Percentiles rank a stretch among this genome's conserved stretches.
Conservation (phyloP, 192 early-diverging fungal species). For the Thamnidium elegans region DNA sequence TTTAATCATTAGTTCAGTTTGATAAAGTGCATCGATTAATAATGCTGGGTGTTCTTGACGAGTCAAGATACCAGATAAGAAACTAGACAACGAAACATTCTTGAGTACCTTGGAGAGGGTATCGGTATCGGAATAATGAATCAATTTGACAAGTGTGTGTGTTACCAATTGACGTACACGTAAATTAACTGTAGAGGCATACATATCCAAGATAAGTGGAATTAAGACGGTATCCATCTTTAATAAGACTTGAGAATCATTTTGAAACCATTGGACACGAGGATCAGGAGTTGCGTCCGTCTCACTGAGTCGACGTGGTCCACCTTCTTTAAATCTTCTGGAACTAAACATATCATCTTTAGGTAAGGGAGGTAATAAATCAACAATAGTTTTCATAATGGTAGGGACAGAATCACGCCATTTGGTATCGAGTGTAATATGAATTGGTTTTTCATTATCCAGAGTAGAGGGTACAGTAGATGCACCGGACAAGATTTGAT, state of each 20-base stretch:
- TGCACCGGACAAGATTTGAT: conserved; percentile 41
- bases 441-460: conserved; percentile 17
- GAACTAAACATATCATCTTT: conserved; percentile 34
- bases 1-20: conserved; percentile 60
- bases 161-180: conserved; percentile 63
- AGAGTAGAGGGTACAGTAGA: conserved; percentile 25
- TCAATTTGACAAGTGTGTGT: conserved; percentile 55
- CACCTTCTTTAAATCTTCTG: conserved; percentile 21
- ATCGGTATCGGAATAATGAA: conserved; percentile 45
- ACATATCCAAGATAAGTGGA: conserved; percentile 72
- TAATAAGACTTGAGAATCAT: conserved; percentile 36
- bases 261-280: conserved; percentile 34
- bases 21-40: conserved; percentile 56
- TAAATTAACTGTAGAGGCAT: conserved; percentile 62
- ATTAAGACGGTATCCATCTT: conserved; percentile 51
- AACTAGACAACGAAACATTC: conserved; percentile 47
- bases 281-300: conserved; percentile 26
- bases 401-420: conserved; percentile 28
- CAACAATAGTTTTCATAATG: conserved; percentile 53
- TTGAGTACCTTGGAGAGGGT: conserved; percentile 47
- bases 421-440: conserved; percentile 25
- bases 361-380: conserved; percentile 60
- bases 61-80: conserved; percentile 44
- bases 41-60: conserved; percentile 52
- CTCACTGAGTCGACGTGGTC: conserved; percentile 31